Conservation (phyloP, 441 rosid species). For the Flueggea neowawraea region DNA sequence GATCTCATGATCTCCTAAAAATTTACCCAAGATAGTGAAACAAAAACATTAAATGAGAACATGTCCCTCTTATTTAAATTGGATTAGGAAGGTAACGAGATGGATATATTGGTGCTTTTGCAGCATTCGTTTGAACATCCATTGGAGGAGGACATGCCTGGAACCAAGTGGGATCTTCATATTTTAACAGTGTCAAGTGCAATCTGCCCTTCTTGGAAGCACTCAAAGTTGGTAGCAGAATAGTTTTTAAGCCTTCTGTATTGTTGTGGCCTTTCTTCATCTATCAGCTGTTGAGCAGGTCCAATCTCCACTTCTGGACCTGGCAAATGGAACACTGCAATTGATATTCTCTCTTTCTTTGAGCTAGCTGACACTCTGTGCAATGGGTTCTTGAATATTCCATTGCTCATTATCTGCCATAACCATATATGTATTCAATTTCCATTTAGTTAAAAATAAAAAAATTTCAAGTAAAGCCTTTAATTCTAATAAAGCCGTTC, state of each 20-base stretch:
- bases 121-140: no score
- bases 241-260: conserved; percentile 26
- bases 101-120: background rate
- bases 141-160: background rate
- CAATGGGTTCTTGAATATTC: conserved; percentile 61
- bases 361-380: conserved; percentile 52
- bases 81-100: no score
- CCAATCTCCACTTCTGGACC: conserved; percentile 40
- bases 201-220: conserved; percentile 22
- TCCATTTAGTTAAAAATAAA: background rate
- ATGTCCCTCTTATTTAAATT: no score
- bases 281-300: conserved; percentile 37
- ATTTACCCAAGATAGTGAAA: no score
- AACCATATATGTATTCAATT: background rate
- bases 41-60: no score
- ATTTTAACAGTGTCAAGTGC: conserved; percentile 8
- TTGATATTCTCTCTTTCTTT: conserved; percentile 44
- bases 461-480: no score
- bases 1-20: no score
- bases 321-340: conserved; percentile 54
- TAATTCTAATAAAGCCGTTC: no score
- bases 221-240: conserved; percentile 13
- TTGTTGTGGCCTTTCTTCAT: conserved; percentile 34
- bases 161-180: background rate
- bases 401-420: conserved; percentile 67